Evolutionary conservation across 345 rosid species (phyloP).

Genomic region (Gossypium bickii): DNA sequence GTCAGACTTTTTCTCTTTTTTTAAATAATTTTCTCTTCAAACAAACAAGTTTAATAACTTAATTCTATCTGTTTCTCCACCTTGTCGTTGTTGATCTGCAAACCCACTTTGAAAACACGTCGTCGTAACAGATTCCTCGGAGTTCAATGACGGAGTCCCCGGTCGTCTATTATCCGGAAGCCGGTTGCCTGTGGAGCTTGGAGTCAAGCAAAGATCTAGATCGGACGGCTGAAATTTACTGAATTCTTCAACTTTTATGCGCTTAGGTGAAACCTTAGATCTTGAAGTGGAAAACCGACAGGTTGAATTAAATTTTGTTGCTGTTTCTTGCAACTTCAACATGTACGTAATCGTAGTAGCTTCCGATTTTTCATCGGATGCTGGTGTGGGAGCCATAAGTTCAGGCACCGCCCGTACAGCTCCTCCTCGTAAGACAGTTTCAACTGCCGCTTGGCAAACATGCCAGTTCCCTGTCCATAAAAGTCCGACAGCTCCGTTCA

Average conservation of each 20-base stretch:
- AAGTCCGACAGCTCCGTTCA: conserved; percentile 91
- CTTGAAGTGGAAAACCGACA: conserved; percentile 68
- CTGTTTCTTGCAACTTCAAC: conserved; percentile 38
- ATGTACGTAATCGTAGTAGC: conserved; percentile 43
- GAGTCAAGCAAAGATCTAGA: conserved; percentile 62
- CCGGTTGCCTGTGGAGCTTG: conserved; percentile 24
- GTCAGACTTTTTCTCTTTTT: no score
- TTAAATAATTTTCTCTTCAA: conserved; percentile 22
- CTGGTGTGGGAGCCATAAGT: conserved; percentile 42
- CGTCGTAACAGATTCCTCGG: conserved; percentile 78
- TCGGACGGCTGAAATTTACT: conserved; percentile 36
- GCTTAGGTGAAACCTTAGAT: conserved; percentile 48
- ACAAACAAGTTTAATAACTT: conserved; percentile 43
- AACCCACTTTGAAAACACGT: conserved; percentile 51
- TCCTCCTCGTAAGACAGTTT: conserved; percentile 83
- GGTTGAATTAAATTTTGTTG: conserved; percentile 29
- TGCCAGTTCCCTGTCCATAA: conserved; percentile 90
- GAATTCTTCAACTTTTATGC: conserved; percentile 36
- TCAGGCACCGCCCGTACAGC: conserved; percentile 59
- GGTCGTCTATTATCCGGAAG: conserved; percentile 40
- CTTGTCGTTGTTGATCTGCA: conserved; percentile 21
- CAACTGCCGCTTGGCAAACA: conserved; percentile 81
- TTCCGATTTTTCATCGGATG: conserved; percentile 65
- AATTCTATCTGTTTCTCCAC: conserved; percentile 25
- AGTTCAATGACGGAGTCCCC: conserved; percentile 73